Conservation (phyloP, 768 basidiomycete genomes). For the Trametes coccinea region DNA sequence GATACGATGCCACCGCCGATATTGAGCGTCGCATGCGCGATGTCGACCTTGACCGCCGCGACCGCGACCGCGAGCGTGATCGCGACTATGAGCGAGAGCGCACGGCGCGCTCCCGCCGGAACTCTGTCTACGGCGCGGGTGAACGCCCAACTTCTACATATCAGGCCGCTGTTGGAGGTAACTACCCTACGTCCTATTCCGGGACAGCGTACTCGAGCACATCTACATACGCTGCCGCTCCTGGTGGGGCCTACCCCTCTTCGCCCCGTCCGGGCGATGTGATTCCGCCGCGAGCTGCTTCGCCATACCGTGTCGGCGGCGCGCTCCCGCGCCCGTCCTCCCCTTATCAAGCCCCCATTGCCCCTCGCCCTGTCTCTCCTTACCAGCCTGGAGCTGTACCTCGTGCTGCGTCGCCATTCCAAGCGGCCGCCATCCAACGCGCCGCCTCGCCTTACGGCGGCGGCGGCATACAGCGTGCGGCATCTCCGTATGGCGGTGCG, state of each 20-base stretch:
- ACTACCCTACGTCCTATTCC: conserved; percentile 3
- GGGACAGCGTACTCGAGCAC: background rate
- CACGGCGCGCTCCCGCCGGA: conserved; percentile 22
- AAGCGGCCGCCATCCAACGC: conserved; percentile 1
- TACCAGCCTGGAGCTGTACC: conserved; percentile 7
- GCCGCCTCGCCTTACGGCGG: conserved; percentile 25
- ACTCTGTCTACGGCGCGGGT: conserved; percentile 22
- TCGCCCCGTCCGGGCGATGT: conserved; percentile 23
- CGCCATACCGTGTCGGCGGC: conserved; percentile 22
- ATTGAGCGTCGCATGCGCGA: conserved; percentile 41
- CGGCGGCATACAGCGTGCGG: conserved; percentile 22
- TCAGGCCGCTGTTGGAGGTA: conserved; percentile 21
- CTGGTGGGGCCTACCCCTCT: conserved; percentile 20
- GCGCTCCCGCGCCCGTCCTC: conserved; percentile 22
- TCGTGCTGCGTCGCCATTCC: conserved; percentile 12
- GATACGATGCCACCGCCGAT: conserved; percentile 33
- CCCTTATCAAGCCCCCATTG: conserved; percentile 19
- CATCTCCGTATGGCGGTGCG: conserved; percentile 24
- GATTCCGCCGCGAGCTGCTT: conserved; percentile 14
- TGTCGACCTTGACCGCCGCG: conserved; percentile 26
- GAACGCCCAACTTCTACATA: conserved; percentile 22
- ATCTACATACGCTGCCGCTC: conserved; percentile 17
- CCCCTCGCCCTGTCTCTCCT: conserved; percentile 19
- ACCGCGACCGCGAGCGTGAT: conserved; percentile 21
- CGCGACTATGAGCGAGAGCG: conserved; percentile 21